phyloP scores from a whole-genome alignment of 1,284 basidiomycete species.

The Apiotrichum montevideense region DNA sequence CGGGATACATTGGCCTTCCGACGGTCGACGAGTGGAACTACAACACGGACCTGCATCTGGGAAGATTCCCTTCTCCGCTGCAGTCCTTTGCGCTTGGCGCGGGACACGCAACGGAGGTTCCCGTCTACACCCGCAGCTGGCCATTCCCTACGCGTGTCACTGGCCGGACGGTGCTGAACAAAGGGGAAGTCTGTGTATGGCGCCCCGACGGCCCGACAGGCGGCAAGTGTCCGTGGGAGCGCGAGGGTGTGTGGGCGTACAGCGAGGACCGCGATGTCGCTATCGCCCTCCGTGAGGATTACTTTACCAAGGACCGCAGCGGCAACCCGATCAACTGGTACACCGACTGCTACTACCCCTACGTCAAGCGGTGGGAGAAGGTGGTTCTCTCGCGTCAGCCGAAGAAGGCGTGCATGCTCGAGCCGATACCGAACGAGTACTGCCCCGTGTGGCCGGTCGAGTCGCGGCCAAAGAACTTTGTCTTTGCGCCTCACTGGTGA shows the following conservation, averaged over 20 bases:
- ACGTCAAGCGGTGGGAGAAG: constrained; percentile 65
- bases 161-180: constrained; percentile 48
- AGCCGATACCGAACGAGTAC: constrained; percentile 88
- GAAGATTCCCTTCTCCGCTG: constrained; percentile 71
- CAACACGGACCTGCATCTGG: constrained; percentile 87
- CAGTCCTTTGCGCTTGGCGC: constrained; percentile 78
- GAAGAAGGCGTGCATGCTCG: constrained; percentile 60
- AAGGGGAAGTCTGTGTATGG: constrained; percentile 61
- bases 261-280: constrained; percentile 62
- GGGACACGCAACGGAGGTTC: constrained; percentile 66
- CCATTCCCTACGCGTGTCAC: constrained; percentile 66
- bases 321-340: constrained; percentile 74
- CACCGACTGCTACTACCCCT: constrained; percentile 76
- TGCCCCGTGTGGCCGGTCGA: constrained; percentile 69
- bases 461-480: constrained; percentile 63
- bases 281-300: constrained; percentile 75
- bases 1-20: constrained; percentile 77
- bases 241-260: constrained; percentile 93
- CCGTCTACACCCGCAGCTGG: constrained; percentile 71
- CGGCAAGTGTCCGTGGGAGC: constrained; percentile 76
- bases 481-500: constrained; percentile 85
- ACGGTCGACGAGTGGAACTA: constrained; percentile 83
- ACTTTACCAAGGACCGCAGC: constrained; percentile 67
- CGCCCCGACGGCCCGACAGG: constrained; percentile 60
- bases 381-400: constrained; percentile 51